Base-by-base conservation (phyloP, 2,329 filamentous ascomycete species). In the Davidsoniella virescens region DNA sequence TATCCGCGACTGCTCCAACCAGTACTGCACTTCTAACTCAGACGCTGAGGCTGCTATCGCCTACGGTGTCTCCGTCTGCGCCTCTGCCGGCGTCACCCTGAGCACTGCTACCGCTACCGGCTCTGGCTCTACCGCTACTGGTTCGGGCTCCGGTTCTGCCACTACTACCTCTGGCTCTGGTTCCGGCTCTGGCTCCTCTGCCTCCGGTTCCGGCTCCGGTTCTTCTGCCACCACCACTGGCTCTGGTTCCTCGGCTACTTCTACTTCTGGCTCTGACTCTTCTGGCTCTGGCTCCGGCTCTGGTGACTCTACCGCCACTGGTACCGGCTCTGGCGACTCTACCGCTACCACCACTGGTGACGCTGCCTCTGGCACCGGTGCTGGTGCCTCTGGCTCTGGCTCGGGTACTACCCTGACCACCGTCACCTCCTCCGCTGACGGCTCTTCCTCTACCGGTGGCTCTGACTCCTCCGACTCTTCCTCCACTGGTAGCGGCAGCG, bases 1-100 rank as follows among this genome's bases (percentile, higher is more conserved):
- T 48, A 60, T 75, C 53, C 69, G 66, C 52, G 72, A 75, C 64
- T 75, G 72, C 63, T 66, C 70, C 16, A 55, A 57, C 54, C 61
- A 68, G 60, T 61, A 64, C 42, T 74, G 71, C 64, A 51, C 41
- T 25, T 23, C 55, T 52, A 52, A 56, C 12, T 56, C 60, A 14
- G 60, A 65, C 44, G 66, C 66, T 45, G 56, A 60, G 33, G 54
- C 61, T 40, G 65, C 63, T 51, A 58, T 73, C 39, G 50, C 57
- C 25, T 70, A 64, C 54, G 70, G 62, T 40, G 57, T 66, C 51
- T 47, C 57, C 10, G 52, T 67, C 51, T 74, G 71, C 60, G 52
- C 59, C 16, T 5, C 17, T 17, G 51, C 47, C 16, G 52, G 47
- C 25, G 52, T 50, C 18, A 23, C 38, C 16, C 38, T 52, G 16